These are phyloP conservation scores for Aureobasidium uvarum DNA, from an alignment of 2,329 filamentous ascomycete genomes.

Conservation along the genomic window DNA sequence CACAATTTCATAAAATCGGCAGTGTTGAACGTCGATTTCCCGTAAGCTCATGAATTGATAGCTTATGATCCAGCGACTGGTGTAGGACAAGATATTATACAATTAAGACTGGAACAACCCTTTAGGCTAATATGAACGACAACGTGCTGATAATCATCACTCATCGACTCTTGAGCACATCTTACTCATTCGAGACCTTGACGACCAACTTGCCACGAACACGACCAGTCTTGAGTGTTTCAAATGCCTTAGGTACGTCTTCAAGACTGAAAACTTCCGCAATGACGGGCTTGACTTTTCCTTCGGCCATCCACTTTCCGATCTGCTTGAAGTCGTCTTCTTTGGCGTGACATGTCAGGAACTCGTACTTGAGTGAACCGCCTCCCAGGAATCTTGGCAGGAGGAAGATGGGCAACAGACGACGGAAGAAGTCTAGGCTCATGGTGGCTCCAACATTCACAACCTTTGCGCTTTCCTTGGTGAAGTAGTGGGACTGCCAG, in stretches of 20 bases:
- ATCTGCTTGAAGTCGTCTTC: conserved; percentile 51
- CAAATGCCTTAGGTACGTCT: conserved; percentile 57
- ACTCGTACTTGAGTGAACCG: conserved; percentile 47
- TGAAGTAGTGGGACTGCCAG: conserved; percentile 52
- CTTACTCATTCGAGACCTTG: conserved; percentile 28
- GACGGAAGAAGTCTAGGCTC: conserved; percentile 36
- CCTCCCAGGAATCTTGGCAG: conserved; percentile 53
- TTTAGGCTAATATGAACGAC: not conserved
- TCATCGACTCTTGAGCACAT: not conserved
- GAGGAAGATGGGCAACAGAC: conserved; percentile 42
- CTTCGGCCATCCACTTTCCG: conserved; percentile 56
- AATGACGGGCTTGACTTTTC: conserved; percentile 57
- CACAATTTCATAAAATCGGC: not conserved
- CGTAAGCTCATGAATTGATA: not conserved
- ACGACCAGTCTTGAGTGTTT: conserved; percentile 56
- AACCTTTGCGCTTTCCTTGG: conserved; percentile 52
- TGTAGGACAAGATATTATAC: not conserved
- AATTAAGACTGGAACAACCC: not conserved
- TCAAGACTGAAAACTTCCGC: conserved; percentile 58
- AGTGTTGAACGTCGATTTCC: not conserved
- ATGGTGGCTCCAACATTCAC: conserved; percentile 52
- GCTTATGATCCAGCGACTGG: not conserved
- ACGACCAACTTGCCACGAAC: conserved; percentile 60
- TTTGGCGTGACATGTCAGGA: conserved; percentile 42
- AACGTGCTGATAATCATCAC: not conserved